Base-by-base conservation (phyloP, 768 basidiomycete species). In the Piloderma croceum region DNA sequence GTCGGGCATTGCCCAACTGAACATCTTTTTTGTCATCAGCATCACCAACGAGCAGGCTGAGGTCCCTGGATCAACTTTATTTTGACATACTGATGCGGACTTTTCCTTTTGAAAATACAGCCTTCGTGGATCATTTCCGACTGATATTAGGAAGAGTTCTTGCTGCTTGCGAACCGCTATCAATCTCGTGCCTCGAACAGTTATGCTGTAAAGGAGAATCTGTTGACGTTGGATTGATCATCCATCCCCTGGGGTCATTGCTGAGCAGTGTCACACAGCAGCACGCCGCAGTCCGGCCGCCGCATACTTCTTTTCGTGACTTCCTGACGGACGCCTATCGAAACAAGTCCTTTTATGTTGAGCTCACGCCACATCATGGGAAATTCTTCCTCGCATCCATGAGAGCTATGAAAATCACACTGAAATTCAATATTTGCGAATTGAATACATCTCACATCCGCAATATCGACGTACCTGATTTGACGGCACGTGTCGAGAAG, bases 391-490 rank as follows among this genome's bases (percentile, higher is more conserved):
- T 31, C 34, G 45, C 49, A 10, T 57, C 49, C 7, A 36, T 68
- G 6, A 24, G 34, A 4, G 38, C 57, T 11, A 60, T 67, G 66
- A 45, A 57, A 9, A 22, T 38, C 19, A 36, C 43, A 6, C 53
- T 68, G 7, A 41, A 42, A 36, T 68, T 69, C 48, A 64, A 68
- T 40, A 65, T 68, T 21, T 62, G 58, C 45, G 22, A 56, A 6
- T 39, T 68, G 6, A 44, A 52, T 21, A 56, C 52, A 10, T n/a
- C n/a, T n/a, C n/a, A n/a, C n/a, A n/a, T n/a, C n/a, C n/a, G n/a
- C n/a, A n/a, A n/a, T n/a, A n/a, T 66, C 65, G 52, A 65, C 15
- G 39, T 63, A 12, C 41, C 36, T 1, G 51, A 59, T 41, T 44
- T 64, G 6, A 32, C 44, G n/a, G 11, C 17, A 1, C 50, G 51